Conservation (phyloP, 1,284 basidiomycete species). For the Anthracocystis panici-leucophaei region DNA sequence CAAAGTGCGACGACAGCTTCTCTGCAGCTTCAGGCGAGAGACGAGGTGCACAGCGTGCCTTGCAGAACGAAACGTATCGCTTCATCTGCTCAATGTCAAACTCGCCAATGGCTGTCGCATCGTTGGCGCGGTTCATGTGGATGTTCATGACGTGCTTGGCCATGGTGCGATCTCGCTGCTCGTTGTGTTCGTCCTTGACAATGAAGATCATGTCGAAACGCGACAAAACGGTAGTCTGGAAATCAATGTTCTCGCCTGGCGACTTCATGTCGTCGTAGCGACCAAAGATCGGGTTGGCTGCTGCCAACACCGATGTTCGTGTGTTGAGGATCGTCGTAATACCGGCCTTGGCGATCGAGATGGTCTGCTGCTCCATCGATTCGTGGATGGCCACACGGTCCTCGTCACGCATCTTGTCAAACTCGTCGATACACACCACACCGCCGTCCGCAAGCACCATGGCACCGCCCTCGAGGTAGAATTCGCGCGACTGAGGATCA, state of each 20-base stretch:
- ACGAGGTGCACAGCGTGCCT: slow-evolving; percentile 94
- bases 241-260: slow-evolving; percentile 98
- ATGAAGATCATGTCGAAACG: slow-evolving; percentile 99
- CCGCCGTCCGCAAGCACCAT: slow-evolving; percentile 99
- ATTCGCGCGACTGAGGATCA: slow-evolving; percentile 91
- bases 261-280: slow-evolving; percentile 97
- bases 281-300: slow-evolving; percentile 98
- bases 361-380: slow-evolving; percentile 99
- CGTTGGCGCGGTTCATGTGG: slow-evolving; percentile 89
- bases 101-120: slow-evolving; percentile 78
- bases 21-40: slow-evolving; percentile 92
- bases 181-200: slow-evolving; percentile 97
- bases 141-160: slow-evolving; percentile 99
- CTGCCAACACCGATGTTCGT: slow-evolving; percentile 93
- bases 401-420: slow-evolving; percentile 99
- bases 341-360: slow-evolving; percentile 98
- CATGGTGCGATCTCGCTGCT: slow-evolving; percentile 90
- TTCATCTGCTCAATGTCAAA: slow-evolving; percentile 99
- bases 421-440: slow-evolving; percentile 99
- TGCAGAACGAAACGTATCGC: slow-evolving; percentile 94
- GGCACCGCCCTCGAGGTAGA: slow-evolving; percentile 97
- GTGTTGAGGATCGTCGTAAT: slow-evolving; percentile 99
- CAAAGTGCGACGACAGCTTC: slow-evolving; percentile 97
- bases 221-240: slow-evolving; percentile 97
- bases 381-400: slow-evolving; percentile 99